Conservation (phyloP, 1,139 yeast species). For the Sugiyamaella pinicola region DNA sequence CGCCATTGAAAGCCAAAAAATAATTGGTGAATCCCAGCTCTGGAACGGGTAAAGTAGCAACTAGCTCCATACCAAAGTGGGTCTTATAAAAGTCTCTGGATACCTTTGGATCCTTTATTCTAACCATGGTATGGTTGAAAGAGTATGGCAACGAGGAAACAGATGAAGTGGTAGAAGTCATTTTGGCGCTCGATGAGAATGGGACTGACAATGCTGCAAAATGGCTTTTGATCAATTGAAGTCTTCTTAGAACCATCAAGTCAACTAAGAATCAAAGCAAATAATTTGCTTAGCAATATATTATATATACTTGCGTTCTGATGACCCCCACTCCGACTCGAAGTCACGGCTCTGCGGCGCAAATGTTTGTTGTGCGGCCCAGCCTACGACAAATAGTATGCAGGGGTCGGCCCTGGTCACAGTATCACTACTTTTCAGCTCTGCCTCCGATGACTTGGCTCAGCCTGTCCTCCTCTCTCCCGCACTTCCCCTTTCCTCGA, state of each 20-base stretch:
- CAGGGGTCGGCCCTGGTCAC: too few relatives aligned
- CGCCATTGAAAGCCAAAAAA: conserved; percentile 61
- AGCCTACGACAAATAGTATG: too few relatives aligned
- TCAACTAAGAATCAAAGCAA: too few relatives aligned
- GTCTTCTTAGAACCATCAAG: background rate
- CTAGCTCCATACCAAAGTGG: conserved; percentile 71
- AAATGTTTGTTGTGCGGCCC: too few relatives aligned
- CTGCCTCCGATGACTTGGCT: too few relatives aligned
- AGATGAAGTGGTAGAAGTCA: conserved; percentile 13
- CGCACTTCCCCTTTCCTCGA: too few relatives aligned
- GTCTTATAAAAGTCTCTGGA: conserved; percentile 73
- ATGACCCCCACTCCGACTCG: background rate
- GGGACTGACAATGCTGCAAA: background rate
- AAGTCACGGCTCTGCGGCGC: too few relatives aligned
- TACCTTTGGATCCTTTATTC: conserved; percentile 78
- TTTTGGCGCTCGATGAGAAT: conserved; percentile 1
- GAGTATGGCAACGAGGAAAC: conserved; percentile 22
- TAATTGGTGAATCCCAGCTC: conserved; percentile 65
- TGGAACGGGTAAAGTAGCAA: conserved; percentile 56
- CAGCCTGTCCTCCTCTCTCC: too few relatives aligned
- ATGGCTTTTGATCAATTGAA: conserved; percentile 2
- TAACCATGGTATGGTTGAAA: conserved; percentile 53
- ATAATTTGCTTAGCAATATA: too few relatives aligned
- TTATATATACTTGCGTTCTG: too few relatives aligned
- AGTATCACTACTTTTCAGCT: too few relatives aligned